phyloP scores from a whole-genome alignment of 1,284 basidiomycete species.

The Moniliophthora roreri region DNA sequence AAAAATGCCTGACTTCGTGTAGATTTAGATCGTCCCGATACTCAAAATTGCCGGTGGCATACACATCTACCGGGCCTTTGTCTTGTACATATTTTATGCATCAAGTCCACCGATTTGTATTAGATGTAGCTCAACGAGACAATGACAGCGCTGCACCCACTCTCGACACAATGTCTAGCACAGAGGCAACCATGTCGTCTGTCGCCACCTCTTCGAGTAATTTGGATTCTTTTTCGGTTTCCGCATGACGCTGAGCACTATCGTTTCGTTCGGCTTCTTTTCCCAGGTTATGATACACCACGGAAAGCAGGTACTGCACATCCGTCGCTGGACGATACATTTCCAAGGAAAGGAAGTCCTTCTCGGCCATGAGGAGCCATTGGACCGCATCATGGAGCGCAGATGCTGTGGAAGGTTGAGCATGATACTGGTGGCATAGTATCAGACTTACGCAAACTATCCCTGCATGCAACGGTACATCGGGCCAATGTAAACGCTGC shows the following conservation, averaged over 20 bases:
- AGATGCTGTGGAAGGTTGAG: slow-evolving; percentile 29
- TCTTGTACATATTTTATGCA: not conserved
- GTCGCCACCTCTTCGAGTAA: slow-evolving; percentile 39
- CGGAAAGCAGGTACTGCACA: slow-evolving; percentile 67
- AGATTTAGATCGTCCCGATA: too few relatives aligned
- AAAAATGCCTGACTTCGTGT: too few relatives aligned
- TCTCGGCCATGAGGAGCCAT: slow-evolving; percentile 64
- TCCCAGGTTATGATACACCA: slow-evolving; percentile 69
- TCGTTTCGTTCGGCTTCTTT: slow-evolving; percentile 54
- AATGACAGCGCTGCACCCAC: slow-evolving; percentile 50
- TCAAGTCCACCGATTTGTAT: not conserved
- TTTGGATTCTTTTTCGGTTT: slow-evolving; percentile 40
- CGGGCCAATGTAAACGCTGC: slow-evolving; percentile 71
- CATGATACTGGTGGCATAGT: not conserved
- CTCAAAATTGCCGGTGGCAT: not conserved
- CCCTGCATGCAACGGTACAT: slow-evolving; percentile 59
- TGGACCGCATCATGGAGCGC: slow-evolving; percentile 54
- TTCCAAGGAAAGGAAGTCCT: slow-evolving; percentile 58
- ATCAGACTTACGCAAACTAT: slow-evolving; percentile 32
- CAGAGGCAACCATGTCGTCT: slow-evolving; percentile 52
- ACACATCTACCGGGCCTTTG: not conserved
- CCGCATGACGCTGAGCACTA: slow-evolving; percentile 47
- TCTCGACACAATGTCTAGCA: slow-evolving; percentile 57
- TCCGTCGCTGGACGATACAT: slow-evolving; percentile 61
- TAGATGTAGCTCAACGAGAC: not conserved